phyloP scores from a whole-genome alignment of 352 stramenopile species.

The Plasmopara muralis region DNA sequence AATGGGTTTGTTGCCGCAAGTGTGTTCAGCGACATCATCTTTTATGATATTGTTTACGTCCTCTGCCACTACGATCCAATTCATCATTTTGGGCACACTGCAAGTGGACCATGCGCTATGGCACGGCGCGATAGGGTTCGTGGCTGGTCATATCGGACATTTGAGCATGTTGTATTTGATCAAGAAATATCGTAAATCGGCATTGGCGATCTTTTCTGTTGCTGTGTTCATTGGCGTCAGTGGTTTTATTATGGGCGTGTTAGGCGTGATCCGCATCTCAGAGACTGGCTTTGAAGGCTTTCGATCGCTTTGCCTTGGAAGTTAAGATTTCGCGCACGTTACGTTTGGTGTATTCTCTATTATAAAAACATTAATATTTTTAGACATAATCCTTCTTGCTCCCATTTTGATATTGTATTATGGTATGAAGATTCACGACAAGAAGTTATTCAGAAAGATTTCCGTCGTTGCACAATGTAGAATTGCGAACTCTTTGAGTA shows the following conservation, averaged over 20 bases:
- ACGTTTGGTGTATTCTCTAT: too few relatives aligned
- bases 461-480: too few relatives aligned
- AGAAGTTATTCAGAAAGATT: too few relatives aligned
- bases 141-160: constrained; percentile 88
- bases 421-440: too few relatives aligned
- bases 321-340: too few relatives aligned
- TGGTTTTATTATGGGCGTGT: constrained; percentile 62
- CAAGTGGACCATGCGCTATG: constrained; percentile 87
- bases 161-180: constrained; percentile 89
- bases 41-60: constrained; percentile 93
- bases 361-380: too few relatives aligned
- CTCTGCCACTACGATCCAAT: constrained; percentile 92
- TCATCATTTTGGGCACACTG: constrained; percentile 91
- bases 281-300: constrained; percentile 69
- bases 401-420: too few relatives aligned
- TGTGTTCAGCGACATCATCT: constrained; percentile 84
- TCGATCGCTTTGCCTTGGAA: constrained; percentile 43
- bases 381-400: too few relatives aligned
- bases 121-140: constrained; percentile 89
- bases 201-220: constrained; percentile 76
- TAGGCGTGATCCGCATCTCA: constrained; percentile 49
- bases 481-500: too few relatives aligned
- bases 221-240: constrained; percentile 65
- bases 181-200: constrained; percentile 82
- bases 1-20: constrained; percentile 83